A percentile compares a stretch with the other conserved stretches of the same genome.
Conservation (phyloP, 2,329 filamentous ascomycete genomes). For the Neofusicoccum cordaticola region DNA sequence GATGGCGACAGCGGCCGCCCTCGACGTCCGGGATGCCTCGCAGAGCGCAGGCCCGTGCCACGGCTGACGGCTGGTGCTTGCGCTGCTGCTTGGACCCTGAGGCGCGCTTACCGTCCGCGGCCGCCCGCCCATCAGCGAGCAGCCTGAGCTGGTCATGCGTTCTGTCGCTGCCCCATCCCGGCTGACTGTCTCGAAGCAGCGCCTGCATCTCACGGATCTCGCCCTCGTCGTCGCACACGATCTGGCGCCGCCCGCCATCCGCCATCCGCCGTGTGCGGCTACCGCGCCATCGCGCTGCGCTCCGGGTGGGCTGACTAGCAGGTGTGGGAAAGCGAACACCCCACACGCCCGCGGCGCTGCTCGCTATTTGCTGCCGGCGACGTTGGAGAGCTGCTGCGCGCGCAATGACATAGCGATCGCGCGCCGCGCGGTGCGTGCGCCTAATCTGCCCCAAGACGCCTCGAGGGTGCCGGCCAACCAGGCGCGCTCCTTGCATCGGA, state of each 20-base stretch:
- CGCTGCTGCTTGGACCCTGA: slow-evolving; percentile 11
- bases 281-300: not conserved
- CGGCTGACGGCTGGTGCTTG: slow-evolving; percentile 4
- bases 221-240: slow-evolving; percentile 2
- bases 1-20: slow-evolving; percentile 4
- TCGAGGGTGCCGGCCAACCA: not conserved
- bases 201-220: slow-evolving; percentile 6
- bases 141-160: slow-evolving; percentile 3
- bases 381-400: not conserved
- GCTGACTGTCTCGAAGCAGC: not conserved
- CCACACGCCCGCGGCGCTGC: not conserved
- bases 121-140: not conserved
- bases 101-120: slow-evolving; percentile 6
- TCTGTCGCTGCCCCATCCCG: not conserved
- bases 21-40: not conserved
- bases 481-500: slow-evolving; percentile 10
- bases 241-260: not conserved
- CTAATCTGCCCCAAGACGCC: not conserved
- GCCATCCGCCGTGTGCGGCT: not conserved
- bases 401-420: slow-evolving; percentile 13
- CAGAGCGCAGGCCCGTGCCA: slow-evolving; percentile 9
- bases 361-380: not conserved
- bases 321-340: not conserved
- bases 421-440: not conserved
- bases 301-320: not conserved